phyloP scores from a whole-genome alignment of 2,329 filamentous ascomycete genomes.

The Hypoxylon sp. region DNA sequence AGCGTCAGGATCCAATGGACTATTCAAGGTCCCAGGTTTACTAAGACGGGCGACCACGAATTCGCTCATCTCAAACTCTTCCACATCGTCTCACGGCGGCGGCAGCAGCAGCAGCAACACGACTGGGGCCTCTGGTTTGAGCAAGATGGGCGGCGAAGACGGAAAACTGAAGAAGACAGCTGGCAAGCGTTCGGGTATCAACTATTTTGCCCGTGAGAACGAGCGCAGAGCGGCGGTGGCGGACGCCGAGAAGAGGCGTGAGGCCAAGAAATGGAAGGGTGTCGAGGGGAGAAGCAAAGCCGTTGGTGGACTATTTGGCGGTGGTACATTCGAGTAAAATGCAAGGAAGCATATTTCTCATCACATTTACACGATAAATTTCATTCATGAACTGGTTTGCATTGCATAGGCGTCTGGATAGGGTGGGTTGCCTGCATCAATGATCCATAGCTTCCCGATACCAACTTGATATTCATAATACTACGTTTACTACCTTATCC shows the following conservation, averaged over 20 bases:
- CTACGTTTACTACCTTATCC: background rate
- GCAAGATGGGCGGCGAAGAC: conserved; percentile 54
- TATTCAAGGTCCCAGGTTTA: conserved; percentile 75
- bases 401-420: conserved; percentile 16
- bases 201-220: conserved; percentile 67
- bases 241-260: conserved; percentile 65
- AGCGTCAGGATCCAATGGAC: conserved; percentile 49
- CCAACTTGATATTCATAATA: conserved; percentile 7
- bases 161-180: conserved; percentile 68
- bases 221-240: conserved; percentile 63
- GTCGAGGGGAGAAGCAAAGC: conserved; percentile 64
- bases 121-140: conserved; percentile 12
- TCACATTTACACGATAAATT: no score
- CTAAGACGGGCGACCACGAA: conserved; percentile 78
- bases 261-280: conserved; percentile 65
- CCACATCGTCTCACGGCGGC: conserved; percentile 11
- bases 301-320: conserved; percentile 67
- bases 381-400: background rate
- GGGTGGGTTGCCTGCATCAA: no score
- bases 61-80: conserved; percentile 55
- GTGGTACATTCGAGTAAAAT: conserved; percentile 61
- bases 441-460: background rate
- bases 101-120: conserved; percentile 5
- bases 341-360: no score
- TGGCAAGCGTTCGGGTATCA: conserved; percentile 67